phyloP scores from a whole-genome alignment of 2,329 filamentous ascomycete species.

The Aureobasidium musti region DNA sequence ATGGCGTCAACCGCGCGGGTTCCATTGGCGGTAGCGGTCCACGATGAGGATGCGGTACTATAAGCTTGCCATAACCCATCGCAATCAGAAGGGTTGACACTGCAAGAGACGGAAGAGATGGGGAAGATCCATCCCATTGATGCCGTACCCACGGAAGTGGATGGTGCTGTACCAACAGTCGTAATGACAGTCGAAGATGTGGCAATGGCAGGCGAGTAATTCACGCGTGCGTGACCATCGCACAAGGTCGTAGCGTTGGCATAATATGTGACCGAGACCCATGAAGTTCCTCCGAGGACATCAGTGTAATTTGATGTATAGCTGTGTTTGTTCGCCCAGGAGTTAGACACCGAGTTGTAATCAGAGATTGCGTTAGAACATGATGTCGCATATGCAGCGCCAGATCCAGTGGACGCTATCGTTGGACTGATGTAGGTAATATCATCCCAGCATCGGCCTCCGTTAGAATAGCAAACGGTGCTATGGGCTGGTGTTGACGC shows the following conservation, averaged over 20 bases:
- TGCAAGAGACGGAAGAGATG: constrained; percentile 35
- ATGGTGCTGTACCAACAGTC: constrained; percentile 30
- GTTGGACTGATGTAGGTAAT: constrained; percentile 3
- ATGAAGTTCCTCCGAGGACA: constrained; percentile 32
- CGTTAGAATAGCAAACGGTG: background rate
- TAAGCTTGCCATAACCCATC: constrained; percentile 38
- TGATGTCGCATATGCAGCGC: constrained; percentile 23
- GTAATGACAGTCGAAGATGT: constrained; percentile 31
- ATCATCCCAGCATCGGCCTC: constrained; percentile 13
- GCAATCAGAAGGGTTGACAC: constrained; percentile 37
- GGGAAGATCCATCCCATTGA: constrained; percentile 31
- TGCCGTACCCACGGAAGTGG: constrained; percentile 27
- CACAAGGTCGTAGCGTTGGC: constrained; percentile 38
- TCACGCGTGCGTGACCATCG: constrained; percentile 38
- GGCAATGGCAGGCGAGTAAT: constrained; percentile 34
- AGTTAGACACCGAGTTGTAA: constrained; percentile 26
- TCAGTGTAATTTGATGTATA: constrained; percentile 3
- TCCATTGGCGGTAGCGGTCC: constrained; percentile 27
- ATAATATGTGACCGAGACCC: constrained; percentile 36
- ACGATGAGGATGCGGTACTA: constrained; percentile 32
- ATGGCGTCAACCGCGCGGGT: constrained; percentile 2
- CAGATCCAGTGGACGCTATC: constrained; percentile 10
- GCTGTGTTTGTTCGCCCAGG: constrained; percentile 24
- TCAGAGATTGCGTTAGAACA: constrained; percentile 15
- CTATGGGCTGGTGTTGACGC: background rate